Conservation (phyloP, 345 rosid genomes). For the Anacardium occidentale region DNA sequence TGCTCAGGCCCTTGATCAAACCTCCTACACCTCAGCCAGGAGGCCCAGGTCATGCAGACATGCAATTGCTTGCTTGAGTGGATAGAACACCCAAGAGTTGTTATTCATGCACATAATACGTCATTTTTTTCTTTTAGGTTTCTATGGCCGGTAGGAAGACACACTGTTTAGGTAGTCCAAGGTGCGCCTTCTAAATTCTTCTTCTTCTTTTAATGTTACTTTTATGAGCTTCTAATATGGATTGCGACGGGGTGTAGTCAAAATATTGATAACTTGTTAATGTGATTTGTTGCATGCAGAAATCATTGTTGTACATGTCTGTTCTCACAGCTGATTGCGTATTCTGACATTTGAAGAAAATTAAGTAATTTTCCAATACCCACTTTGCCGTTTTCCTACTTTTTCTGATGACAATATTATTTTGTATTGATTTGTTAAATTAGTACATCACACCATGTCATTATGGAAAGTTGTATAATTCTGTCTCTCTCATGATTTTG, state of each 20-base stretch:
- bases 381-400: background rate
- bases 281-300: conserved; percentile 46
- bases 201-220: background rate
- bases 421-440: conserved; percentile 15
- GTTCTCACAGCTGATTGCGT: conserved; percentile 24
- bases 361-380: conserved; percentile 14
- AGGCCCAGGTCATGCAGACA: conserved; percentile 49
- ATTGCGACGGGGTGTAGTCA: background rate
- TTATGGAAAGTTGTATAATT: conserved; percentile 34
- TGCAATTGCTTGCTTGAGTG: conserved; percentile 44
- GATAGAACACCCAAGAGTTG: conserved; percentile 18
- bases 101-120: conserved; percentile 60
- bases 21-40: conserved; percentile 55
- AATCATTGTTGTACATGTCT: conserved; percentile 39
- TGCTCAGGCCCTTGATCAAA: conserved; percentile 71
- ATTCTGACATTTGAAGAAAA: conserved; percentile 23
- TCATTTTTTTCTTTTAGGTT: conserved; percentile 55
- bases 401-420: conserved; percentile 1
- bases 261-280: conserved; percentile 8
- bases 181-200: conserved; percentile 34
- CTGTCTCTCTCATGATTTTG: conserved; percentile 38
- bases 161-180: conserved; percentile 39
- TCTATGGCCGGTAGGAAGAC: conserved; percentile 39
- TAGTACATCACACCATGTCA: conserved; percentile 1
- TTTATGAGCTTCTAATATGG: background rate